phyloP scores from a whole-genome alignment of 352 stramenopile species.

The Pythium phragmitis region DNA sequence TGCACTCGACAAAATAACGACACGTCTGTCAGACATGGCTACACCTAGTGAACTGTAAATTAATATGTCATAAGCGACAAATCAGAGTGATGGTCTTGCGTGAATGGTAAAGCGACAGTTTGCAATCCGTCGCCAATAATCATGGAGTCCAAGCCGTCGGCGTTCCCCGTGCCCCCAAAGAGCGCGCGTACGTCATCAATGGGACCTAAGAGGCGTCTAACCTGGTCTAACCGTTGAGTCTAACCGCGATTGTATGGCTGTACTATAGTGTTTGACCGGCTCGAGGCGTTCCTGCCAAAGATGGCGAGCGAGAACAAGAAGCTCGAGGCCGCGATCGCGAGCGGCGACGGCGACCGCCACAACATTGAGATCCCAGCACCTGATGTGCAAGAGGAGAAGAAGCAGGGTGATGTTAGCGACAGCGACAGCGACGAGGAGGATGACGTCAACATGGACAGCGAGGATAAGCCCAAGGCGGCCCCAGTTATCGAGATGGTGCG shows the following conservation, averaged over 20 bases:
- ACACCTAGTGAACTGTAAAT: neutral
- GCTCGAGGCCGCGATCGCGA: slow-evolving; percentile 57
- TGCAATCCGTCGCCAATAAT: neutral
- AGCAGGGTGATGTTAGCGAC: slow-evolving; percentile 23
- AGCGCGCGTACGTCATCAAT: slow-evolving; percentile 46
- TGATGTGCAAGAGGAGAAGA: slow-evolving; percentile 5
- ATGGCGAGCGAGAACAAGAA: slow-evolving; percentile 80
- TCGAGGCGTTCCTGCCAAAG: slow-evolving; percentile 72
- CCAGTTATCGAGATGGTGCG: slow-evolving; percentile 78
- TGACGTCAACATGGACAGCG: slow-evolving; percentile 26
- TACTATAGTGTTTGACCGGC: slow-evolving; percentile 65
- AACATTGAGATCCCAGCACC: slow-evolving; percentile 59
- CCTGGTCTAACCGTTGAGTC: neutral
- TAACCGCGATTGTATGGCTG: neutral
- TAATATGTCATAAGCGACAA: slow-evolving; percentile 10
- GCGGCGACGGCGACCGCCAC: slow-evolving; percentile 57
- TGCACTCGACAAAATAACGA: slow-evolving; percentile 1
- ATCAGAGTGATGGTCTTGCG: slow-evolving; percentile 15
- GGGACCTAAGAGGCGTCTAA: neutral
- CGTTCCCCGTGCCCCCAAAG: slow-evolving; percentile 56
- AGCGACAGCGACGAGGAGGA: neutral
- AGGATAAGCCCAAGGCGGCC: slow-evolving; percentile 26
- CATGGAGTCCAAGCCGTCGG: slow-evolving; percentile 28
- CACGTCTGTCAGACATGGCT: neutral
- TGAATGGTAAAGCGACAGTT: slow-evolving; percentile 14